Evolutionary conservation across 164 flowering plant genomes (phyloP).

Genomic region (Aristolochia californica): DNA sequence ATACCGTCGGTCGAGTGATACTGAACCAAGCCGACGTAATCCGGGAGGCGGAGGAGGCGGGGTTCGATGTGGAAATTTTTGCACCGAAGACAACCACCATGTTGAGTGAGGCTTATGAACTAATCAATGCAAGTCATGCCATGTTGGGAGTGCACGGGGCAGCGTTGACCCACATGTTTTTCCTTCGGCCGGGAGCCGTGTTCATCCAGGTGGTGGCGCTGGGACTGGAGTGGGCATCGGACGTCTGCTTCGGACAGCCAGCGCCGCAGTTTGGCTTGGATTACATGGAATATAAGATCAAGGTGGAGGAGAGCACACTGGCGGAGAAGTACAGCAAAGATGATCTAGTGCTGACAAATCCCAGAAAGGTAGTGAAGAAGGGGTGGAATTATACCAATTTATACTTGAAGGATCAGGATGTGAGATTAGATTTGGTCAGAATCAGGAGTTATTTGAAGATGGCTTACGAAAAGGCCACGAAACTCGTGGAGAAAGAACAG

Average conservation of each 20-base stretch:
- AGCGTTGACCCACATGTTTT: slow-evolving; percentile 27
- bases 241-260: slow-evolving; percentile 19
- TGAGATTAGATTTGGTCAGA: slow-evolving; percentile 21
- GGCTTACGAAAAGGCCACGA: slow-evolving; percentile 2
- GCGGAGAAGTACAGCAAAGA: slow-evolving; percentile 30
- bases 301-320: slow-evolving; percentile 30
- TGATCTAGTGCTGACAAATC: slow-evolving; percentile 30
- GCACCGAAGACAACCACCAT: slow-evolving; percentile 21
- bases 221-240: slow-evolving; percentile 26
- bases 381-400: slow-evolving; percentile 19
- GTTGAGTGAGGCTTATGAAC: slow-evolving; percentile 18
- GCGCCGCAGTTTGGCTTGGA: slow-evolving; percentile 24
- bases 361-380: slow-evolving; percentile 13
- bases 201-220: slow-evolving; percentile 32
- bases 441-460: background rate
- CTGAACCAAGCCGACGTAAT: slow-evolving; percentile 24
- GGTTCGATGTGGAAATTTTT: slow-evolving; percentile 36
- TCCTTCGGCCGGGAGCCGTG: slow-evolving; percentile 26
- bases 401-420: slow-evolving; percentile 41
- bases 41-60: slow-evolving; percentile 18
- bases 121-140: slow-evolving; percentile 37
- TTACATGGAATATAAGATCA: slow-evolving; percentile 33
- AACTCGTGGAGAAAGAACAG: background rate
- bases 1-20: slow-evolving; percentile 21
- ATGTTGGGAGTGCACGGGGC: slow-evolving; percentile 49